phyloP scores from a whole-genome alignment of 163 green algal species.

The Volvox carteri region DNA sequence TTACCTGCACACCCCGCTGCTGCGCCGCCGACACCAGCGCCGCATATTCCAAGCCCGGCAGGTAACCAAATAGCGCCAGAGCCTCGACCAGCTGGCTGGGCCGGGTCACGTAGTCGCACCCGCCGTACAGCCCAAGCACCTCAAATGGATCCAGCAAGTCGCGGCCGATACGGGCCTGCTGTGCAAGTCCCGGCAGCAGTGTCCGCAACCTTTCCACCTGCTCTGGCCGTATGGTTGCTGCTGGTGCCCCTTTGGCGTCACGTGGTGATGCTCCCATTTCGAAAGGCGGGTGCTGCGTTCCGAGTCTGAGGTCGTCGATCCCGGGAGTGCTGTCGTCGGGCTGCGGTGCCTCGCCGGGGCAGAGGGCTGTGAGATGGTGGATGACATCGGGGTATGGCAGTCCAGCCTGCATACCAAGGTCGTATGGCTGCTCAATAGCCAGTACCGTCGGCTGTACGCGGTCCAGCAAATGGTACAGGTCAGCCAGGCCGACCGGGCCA shows the following conservation, averaged over 20 bases:
- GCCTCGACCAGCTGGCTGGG: slow-evolving; percentile 34
- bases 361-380: not conserved
- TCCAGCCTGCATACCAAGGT: slow-evolving; percentile 7
- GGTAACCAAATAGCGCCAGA: slow-evolving; percentile 56
- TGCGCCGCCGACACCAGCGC: slow-evolving; percentile 28
- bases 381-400: slow-evolving; percentile 30
- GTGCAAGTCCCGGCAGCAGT: slow-evolving; percentile 4
- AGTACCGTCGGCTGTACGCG: slow-evolving; percentile 4
- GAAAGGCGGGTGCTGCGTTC: too few relatives aligned
- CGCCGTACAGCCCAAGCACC: slow-evolving; percentile 58
- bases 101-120: slow-evolving; percentile 49
- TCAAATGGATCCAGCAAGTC: slow-evolving; percentile 61
- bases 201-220: slow-evolving; percentile 2
- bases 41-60: slow-evolving; percentile 59
- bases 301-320: not conserved
- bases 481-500: not conserved
- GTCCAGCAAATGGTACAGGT: slow-evolving; percentile 3
- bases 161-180: slow-evolving; percentile 12
- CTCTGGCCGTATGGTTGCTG: not conserved
- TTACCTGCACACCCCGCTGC: slow-evolving; percentile 37
- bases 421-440: slow-evolving; percentile 48
- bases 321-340: too few relatives aligned
- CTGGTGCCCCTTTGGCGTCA: not conserved
- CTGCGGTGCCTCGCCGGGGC: not conserved
- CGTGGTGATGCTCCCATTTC: too few relatives aligned